Percentiles rank a stretch among this genome's conserved stretches.
phyloP scores from a whole-genome alignment of 306 rosid species.

The Trichosanthes truncata region DNA sequence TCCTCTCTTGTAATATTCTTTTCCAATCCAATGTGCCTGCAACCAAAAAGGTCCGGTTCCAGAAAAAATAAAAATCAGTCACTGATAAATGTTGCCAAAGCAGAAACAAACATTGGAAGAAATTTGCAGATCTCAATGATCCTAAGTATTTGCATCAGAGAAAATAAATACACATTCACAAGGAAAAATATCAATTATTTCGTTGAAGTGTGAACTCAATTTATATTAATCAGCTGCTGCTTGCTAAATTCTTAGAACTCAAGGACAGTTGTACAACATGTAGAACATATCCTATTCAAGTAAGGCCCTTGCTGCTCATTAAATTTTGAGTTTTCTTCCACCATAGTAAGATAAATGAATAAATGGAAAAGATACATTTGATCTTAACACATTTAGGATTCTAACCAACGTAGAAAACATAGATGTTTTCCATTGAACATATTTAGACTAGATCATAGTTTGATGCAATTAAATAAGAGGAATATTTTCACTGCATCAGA shows the following conservation, averaged over 20 bases:
- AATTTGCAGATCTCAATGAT: neutral
- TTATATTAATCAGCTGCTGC: neutral
- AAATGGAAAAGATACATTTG: neutral
- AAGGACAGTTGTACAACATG: too few species aligned
- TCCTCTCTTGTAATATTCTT: slow-evolving; percentile 77
- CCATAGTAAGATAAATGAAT: neutral
- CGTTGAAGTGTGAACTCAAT: neutral
- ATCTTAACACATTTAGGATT: neutral
- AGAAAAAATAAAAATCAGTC: neutral
- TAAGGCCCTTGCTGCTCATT: neutral
- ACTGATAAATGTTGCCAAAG: neutral
- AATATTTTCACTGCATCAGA: neutral
- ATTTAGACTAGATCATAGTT: neutral
- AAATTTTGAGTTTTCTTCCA: neutral
- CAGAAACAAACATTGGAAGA: neutral
- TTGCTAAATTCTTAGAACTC: too few species aligned
- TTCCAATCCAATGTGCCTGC: slow-evolving; percentile 95
- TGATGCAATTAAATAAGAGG: neutral
- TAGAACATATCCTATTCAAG: neutral
- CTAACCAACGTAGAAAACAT: neutral
- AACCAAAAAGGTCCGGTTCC: slow-evolving; percentile 11
- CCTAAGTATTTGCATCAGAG: neutral
- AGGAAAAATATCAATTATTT: neutral
- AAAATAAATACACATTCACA: neutral
- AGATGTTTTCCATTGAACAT: neutral